These are phyloP conservation scores for Furcasterigmium furcatum DNA, from an alignment of 2,329 filamentous ascomycete species.

Conservation along the genomic window DNA sequence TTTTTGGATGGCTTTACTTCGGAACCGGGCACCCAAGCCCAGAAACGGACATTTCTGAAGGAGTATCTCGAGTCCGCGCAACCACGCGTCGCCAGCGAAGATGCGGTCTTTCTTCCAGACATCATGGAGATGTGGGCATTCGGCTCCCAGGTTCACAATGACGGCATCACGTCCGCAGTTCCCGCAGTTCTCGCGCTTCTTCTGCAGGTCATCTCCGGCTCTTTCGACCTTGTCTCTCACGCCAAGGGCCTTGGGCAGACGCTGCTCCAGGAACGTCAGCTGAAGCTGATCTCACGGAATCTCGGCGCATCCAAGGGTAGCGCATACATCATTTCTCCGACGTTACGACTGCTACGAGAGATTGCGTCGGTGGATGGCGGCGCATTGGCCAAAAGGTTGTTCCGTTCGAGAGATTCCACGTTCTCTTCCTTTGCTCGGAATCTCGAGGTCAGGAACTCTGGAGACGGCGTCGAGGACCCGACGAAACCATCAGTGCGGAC, in stretches of 20 bases:
- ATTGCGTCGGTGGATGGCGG: conserved; percentile 85
- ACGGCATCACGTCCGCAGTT: conserved; percentile 75
- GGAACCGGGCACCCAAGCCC: conserved; percentile 40
- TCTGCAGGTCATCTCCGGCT: conserved; percentile 71
- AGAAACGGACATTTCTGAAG: conserved; percentile 57
- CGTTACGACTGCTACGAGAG: conserved; percentile 80
- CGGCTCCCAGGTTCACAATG: conserved; percentile 75
- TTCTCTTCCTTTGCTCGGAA: conserved; percentile 80
- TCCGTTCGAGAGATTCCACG: conserved; percentile 73
- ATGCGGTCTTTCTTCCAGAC: conserved; percentile 67
- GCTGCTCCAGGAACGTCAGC: conserved; percentile 74
- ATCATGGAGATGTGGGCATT: conserved; percentile 87
- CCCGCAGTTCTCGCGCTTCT: conserved; percentile 79
- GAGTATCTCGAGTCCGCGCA: conserved; percentile 63
- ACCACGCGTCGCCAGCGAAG: conserved; percentile 38
- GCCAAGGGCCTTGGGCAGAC: conserved; percentile 79
- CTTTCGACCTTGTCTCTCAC: conserved; percentile 70
- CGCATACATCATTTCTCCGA: conserved; percentile 85
- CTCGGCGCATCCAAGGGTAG: conserved; percentile 78
- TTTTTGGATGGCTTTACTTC: conserved; percentile 66
- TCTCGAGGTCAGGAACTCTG: conserved; percentile 62
- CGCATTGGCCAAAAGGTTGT: conserved; percentile 71
- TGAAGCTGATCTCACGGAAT: conserved; percentile 76
- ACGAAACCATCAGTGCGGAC: conserved; percentile 77
- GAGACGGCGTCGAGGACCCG: conserved; percentile 58